Evolutionary conservation across 192 early-diverging fungal species (phyloP).

Genomic region (Coemansia sp.): DNA sequence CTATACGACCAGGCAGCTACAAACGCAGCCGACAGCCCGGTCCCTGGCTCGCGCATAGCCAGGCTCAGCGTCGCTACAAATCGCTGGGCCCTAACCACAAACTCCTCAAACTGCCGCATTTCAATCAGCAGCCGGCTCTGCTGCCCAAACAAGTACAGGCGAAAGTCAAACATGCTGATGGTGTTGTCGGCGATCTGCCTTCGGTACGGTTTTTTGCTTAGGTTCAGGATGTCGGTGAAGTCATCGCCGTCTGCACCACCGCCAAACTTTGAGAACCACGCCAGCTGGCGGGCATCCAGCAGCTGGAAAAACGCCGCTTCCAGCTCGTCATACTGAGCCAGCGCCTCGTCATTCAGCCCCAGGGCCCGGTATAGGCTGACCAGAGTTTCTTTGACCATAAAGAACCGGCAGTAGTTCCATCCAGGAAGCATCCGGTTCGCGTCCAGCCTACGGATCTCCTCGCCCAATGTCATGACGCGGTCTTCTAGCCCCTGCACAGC

Average conservation of each 20-base stretch:
- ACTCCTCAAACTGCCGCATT: slow-evolving; percentile 53
- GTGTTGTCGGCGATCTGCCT: slow-evolving; percentile 86
- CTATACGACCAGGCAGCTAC: slow-evolving; percentile 49
- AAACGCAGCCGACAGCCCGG: slow-evolving; percentile 37
- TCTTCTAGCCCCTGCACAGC: slow-evolving; percentile 83
- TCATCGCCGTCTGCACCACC: slow-evolving; percentile 85
- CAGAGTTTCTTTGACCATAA: slow-evolving; percentile 90
- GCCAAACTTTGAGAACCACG: slow-evolving; percentile 94
- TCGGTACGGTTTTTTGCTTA: slow-evolving; percentile 77
- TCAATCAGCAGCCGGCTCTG: slow-evolving; percentile 78
- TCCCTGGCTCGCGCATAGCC: slow-evolving; percentile 38
- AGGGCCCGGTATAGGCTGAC: slow-evolving; percentile 84
- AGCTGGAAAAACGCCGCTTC: slow-evolving; percentile 94
- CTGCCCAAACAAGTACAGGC: slow-evolving; percentile 92
- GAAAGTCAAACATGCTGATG: slow-evolving; percentile 94
- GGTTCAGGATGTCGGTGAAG: slow-evolving; percentile 73
- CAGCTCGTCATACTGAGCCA: slow-evolving; percentile 95
- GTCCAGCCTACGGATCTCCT: slow-evolving; percentile 85
- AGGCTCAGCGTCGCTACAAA: slow-evolving; percentile 34
- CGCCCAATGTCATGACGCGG: slow-evolving; percentile 26
- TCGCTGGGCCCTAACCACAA: slow-evolving; percentile 35
- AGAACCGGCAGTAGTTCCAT: slow-evolving; percentile 99
- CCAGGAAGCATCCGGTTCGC: slow-evolving; percentile 92
- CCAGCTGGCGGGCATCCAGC: slow-evolving; percentile 73
- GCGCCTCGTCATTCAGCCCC: slow-evolving; percentile 82